phyloP scores from a whole-genome alignment of 2,329 filamentous ascomycete genomes.

The Neocucurbitaria cava region DNA sequence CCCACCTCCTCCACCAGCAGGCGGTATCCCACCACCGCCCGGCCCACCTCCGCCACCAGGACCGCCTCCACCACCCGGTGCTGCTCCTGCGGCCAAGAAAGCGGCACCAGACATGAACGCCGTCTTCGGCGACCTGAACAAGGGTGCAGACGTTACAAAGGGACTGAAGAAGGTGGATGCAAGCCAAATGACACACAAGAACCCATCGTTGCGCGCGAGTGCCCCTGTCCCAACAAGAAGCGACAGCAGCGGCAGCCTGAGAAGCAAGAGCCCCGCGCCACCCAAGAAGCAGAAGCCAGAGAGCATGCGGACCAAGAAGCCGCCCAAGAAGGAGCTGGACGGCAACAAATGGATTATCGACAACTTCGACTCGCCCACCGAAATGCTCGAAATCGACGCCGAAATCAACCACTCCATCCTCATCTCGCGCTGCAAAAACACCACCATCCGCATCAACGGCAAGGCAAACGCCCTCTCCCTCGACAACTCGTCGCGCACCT shows the following conservation, averaged over 20 bases:
- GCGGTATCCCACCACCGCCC: constrained; percentile 68
- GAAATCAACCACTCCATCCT: constrained; percentile 86
- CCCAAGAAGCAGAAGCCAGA: constrained; percentile 67
- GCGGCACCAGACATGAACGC: constrained; percentile 73
- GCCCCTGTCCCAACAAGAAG: constrained; percentile 71
- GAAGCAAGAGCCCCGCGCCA: constrained; percentile 85
- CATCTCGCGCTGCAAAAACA: constrained; percentile 90
- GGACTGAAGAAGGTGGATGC: constrained; percentile 92
- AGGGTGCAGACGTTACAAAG: constrained; percentile 85
- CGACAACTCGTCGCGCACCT: constrained; percentile 85
- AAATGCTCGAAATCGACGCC: constrained; percentile 81
- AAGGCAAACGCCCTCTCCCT: constrained; percentile 98
- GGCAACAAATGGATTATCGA: constrained; percentile 94
- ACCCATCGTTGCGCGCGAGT: constrained; percentile 79
- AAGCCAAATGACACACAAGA: constrained; percentile 98
- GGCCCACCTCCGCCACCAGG: constrained; percentile 68
- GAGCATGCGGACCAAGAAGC: constrained; percentile 57
- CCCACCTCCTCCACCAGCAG: constrained; percentile 65
- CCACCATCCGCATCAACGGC: constrained; percentile 85
- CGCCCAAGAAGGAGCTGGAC: constrained; percentile 58
- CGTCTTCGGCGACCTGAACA: constrained; percentile 91
- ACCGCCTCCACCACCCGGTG: constrained; percentile 40
- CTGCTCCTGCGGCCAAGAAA: constrained; percentile 60
- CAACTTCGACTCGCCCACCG: constrained; percentile 80
- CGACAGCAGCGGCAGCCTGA: constrained; percentile 56